A percentile compares a stretch with the other conserved stretches of the same genome.
These are phyloP conservation scores for Basidioascus undulatus DNA, from an alignment of 768 basidiomycete species.

Conservation along the genomic window DNA sequence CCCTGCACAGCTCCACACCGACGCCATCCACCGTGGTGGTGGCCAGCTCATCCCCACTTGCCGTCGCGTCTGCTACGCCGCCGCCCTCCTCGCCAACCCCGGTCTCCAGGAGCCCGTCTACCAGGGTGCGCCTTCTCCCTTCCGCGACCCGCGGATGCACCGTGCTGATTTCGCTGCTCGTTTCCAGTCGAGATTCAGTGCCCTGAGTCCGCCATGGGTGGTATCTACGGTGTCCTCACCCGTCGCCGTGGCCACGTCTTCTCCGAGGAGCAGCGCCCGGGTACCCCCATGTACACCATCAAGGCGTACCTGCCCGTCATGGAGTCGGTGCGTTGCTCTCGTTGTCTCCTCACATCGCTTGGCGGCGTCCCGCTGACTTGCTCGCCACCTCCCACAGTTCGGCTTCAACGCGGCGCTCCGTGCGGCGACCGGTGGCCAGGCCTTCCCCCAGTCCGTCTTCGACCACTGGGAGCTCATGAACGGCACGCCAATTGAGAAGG, in stretches of 20 bases:
- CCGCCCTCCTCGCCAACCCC: constrained; percentile 72
- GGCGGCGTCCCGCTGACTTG: constrained; percentile 10
- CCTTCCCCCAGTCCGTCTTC: constrained; percentile 88
- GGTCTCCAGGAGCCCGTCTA: constrained; percentile 90
- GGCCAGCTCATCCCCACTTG: constrained; percentile 85
- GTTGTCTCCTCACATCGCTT: background rate
- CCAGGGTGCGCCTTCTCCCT: constrained; percentile 19
- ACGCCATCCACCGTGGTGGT: constrained; percentile 98
- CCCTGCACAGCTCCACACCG: constrained; percentile 44
- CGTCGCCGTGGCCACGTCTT: constrained; percentile 72
- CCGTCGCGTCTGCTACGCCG: constrained; percentile 88
- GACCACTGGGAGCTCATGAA: constrained; percentile 33
- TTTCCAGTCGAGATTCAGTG: constrained; percentile 79
- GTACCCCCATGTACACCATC: constrained; percentile 96
- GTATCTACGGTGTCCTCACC: constrained; percentile 63
- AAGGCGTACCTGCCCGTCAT: constrained; percentile 84
- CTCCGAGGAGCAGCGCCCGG: constrained; percentile 84
- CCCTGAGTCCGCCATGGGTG: constrained; percentile 89
- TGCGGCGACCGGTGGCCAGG: constrained; percentile 77
- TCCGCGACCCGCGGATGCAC: background rate
- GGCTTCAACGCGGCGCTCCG: constrained; percentile 96
- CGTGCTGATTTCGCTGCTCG: constrained; percentile 6
- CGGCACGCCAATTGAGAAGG: constrained; percentile 54
- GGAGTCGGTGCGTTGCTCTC: constrained; percentile 28
- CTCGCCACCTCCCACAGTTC: constrained; percentile 28